Percentiles rank a stretch among this genome's conserved stretches.
Conservation (phyloP, 2,329 filamentous ascomycete genomes). For the Falciphora oryzae region DNA sequence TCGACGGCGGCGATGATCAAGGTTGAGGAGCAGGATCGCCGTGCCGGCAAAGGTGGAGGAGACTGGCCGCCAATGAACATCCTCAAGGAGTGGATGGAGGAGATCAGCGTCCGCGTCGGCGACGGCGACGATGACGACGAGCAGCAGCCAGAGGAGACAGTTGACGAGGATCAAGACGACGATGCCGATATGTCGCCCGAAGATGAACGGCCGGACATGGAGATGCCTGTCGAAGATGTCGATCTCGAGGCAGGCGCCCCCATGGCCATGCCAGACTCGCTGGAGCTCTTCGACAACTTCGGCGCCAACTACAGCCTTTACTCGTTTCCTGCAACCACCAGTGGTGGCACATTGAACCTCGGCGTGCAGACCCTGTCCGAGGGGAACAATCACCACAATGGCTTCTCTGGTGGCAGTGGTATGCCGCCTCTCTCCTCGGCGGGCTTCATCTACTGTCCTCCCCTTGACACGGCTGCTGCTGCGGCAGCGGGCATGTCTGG, state of each 20-base stretch:
- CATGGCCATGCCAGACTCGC: background rate
- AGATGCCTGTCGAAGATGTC: background rate
- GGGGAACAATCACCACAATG: background rate
- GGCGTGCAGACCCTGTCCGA: background rate
- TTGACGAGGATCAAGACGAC: constrained; percentile 7
- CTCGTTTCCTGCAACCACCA: background rate
- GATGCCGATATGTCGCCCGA: background rate
- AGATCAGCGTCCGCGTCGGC: constrained; percentile 39
- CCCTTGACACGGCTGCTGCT: constrained; percentile 12
- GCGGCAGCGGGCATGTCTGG: constrained; percentile 7
- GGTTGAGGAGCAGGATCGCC: constrained; percentile 38
- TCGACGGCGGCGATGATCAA: constrained; percentile 2
- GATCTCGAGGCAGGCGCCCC: constrained; percentile 1
- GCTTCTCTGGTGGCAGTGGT: constrained; percentile 6
- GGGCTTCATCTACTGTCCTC: constrained; percentile 14
- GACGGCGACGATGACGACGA: constrained; percentile 30
- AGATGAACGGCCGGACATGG: background rate
- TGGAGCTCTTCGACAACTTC: background rate
- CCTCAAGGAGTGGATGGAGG: constrained; percentile 55
- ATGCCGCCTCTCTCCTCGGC: constrained; percentile 22
- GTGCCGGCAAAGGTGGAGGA: constrained; percentile 48
- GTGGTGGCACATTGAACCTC: background rate
- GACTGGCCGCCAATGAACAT: constrained; percentile 51
- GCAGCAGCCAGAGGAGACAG: constrained; percentile 23
- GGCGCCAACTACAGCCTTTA: background rate